A percentile compares a stretch with the other conserved stretches of the same genome.
These are phyloP conservation scores for Suhomyces wounanorum DNA, from an alignment of 1,139 yeast genomes.

Conservation along the genomic window DNA sequence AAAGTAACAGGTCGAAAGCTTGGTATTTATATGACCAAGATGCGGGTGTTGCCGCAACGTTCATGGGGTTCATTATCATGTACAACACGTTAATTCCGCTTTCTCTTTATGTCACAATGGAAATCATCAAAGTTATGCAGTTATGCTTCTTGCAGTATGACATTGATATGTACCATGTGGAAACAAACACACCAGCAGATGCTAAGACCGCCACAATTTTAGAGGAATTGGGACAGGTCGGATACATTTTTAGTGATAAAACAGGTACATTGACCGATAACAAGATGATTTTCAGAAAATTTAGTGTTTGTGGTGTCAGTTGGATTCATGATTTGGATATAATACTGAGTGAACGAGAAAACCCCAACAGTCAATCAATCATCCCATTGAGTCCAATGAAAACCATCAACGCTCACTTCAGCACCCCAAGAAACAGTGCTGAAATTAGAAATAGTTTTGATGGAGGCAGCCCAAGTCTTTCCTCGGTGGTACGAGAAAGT, in stretches of 20 bases:
- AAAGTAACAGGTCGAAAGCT: slow-evolving; percentile 44
- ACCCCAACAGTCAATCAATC: slow-evolving; percentile 7
- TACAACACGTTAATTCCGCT: slow-evolving; percentile 93
- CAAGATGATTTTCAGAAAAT: slow-evolving; percentile 80
- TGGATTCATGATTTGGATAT: slow-evolving; percentile 83
- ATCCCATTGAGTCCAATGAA: slow-evolving; percentile 6
- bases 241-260: slow-evolving; percentile 92
- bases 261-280: slow-evolving; percentile 97
- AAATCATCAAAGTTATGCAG: slow-evolving; percentile 87
- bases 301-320: slow-evolving; percentile 82
- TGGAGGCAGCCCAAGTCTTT: slow-evolving; percentile 29
- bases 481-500: slow-evolving; percentile 37
- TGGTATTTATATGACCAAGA: slow-evolving; percentile 80
- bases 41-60: slow-evolving; percentile 86
- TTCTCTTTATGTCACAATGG: slow-evolving; percentile 95
- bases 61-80: slow-evolving; percentile 97
- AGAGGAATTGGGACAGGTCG: slow-evolving; percentile 96
- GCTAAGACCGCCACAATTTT: slow-evolving; percentile 94
- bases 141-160: slow-evolving; percentile 81
- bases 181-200: slow-evolving; percentile 87
- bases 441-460: slow-evolving; percentile 10
- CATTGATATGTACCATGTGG: slow-evolving; percentile 89
- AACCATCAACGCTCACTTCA: neutral
- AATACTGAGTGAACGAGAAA: slow-evolving; percentile 25
- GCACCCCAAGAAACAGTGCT: slow-evolving; percentile 12